Conservation (phyloP, 495 filamentous ascomycete genomes). For the Amniculicola lignicola region DNA sequence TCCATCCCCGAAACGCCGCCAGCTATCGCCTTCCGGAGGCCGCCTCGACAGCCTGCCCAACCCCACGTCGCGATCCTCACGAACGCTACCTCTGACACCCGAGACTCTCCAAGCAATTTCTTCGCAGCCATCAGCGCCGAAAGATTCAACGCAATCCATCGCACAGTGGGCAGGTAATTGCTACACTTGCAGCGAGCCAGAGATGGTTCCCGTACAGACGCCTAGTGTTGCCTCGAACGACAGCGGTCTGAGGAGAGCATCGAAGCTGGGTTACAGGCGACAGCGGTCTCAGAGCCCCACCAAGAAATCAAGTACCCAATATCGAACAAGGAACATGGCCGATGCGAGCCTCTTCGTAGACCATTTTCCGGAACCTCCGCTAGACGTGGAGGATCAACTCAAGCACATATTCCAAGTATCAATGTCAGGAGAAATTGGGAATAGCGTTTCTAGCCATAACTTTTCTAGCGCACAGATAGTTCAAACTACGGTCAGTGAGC, state of each 20-base stretch:
- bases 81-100: not conserved
- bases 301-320: constrained; percentile 6
- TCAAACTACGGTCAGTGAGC: not conserved
- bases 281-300: constrained; percentile 4
- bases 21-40: not conserved
- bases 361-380: not conserved
- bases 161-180: not conserved
- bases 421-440: not conserved
- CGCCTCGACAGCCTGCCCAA: too few species aligned
- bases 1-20: not conserved
- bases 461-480: not conserved
- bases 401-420: constrained; percentile 9
- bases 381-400: not conserved
- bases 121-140: not conserved
- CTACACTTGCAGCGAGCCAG: not conserved
- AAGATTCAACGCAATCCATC: not conserved
- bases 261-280: constrained; percentile 2
- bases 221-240: not conserved
- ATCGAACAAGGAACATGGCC: constrained; percentile 8
- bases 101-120: not conserved
- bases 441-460: not conserved
- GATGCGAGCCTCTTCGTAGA: constrained; percentile 5
- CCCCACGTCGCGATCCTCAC: not conserved
- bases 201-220: not conserved
- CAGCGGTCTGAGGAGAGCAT: not conserved